Evolutionary conservation across 169 alveolate species (phyloP).

Genomic region (Cryptosporidium sp.): DNA sequence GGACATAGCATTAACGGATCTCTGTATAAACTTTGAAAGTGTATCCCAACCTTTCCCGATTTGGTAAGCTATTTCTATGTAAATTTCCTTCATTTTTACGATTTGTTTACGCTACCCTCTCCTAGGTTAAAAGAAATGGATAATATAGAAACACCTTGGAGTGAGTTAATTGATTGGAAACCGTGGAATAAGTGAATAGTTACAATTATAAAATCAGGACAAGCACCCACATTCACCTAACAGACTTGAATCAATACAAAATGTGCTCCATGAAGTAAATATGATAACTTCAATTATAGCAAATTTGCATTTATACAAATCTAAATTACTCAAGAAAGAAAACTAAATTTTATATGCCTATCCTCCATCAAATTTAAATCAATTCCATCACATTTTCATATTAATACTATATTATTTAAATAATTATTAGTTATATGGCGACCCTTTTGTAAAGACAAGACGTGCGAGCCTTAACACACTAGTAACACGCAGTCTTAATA

Average conservation of each 20-base stretch:
- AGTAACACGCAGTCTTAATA: conserved; percentile 65
- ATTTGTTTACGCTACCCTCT: not conserved
- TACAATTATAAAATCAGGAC: not conserved
- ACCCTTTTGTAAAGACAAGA: conserved; percentile 19
- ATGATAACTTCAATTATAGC: no score
- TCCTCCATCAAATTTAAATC: not conserved
- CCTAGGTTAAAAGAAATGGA: not conserved
- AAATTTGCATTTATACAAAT: not conserved
- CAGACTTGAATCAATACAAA: not conserved
- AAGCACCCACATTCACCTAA: conserved; percentile 11
- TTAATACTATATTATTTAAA: not conserved
- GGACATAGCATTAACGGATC: conserved; percentile 33
- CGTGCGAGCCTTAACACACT: conserved; percentile 61
- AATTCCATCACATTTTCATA: not conserved
- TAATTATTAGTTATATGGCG: conserved; percentile 11
- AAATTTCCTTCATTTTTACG: conserved; percentile 33
- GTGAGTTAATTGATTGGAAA: not conserved
- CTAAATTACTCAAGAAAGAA: not conserved
- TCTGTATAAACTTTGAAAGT: conserved; percentile 1
- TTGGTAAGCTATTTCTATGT: conserved; percentile 42
- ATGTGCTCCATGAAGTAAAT: not conserved
- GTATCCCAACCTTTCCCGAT: conserved; percentile 41
- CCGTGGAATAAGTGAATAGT: not conserved
- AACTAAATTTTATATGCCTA: not conserved
- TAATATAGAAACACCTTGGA: not conserved